These are phyloP conservation scores for Plantago major DNA, from an alignment of 257 asterid genomes.

Conservation along the genomic window DNA sequence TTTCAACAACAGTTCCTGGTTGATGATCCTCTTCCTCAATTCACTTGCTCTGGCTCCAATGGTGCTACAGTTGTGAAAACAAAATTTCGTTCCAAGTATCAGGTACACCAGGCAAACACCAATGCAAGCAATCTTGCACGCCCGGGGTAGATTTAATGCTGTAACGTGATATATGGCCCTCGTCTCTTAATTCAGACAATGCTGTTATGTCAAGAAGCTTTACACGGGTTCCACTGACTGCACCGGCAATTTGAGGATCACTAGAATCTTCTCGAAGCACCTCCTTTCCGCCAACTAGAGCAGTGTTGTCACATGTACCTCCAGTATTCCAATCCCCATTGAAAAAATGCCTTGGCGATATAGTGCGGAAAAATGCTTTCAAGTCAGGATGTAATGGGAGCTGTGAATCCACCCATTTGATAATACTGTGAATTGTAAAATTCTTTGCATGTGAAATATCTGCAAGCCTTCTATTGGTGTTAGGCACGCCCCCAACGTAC, in stretches of 20 bases:
- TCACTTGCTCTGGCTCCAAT: not conserved
- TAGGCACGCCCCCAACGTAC: slow-evolving; percentile 70
- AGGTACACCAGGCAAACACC: slow-evolving; percentile 96
- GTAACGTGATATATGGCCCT: slow-evolving; percentile 88
- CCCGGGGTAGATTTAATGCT: slow-evolving; percentile 77
- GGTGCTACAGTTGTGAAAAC: slow-evolving; percentile 47
- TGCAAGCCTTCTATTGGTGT: slow-evolving; percentile 50
- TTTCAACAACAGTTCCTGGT: no score
- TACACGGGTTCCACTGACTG: slow-evolving; percentile 62
- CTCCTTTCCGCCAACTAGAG: slow-evolving; percentile 59
- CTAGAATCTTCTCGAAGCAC: slow-evolving; percentile 60
- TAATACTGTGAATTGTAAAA: slow-evolving; percentile 57
- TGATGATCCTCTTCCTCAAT: not conserved
- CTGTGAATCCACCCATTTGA: slow-evolving; percentile 71
- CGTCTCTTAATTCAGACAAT: slow-evolving; percentile 80
- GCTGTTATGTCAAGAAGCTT: slow-evolving; percentile 70
- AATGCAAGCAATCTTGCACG: slow-evolving; percentile 89
- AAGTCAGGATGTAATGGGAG: slow-evolving; percentile 64
- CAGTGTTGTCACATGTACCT: slow-evolving; percentile 82
- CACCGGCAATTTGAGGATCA: slow-evolving; percentile 65
- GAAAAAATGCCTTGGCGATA: slow-evolving; percentile 87
- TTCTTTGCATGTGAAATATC: slow-evolving; percentile 62
- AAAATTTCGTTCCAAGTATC: slow-evolving; percentile 92
- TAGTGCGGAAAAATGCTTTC: slow-evolving; percentile 60
- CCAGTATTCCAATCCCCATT: slow-evolving; percentile 98